Evolutionary conservation across 768 basidiomycete species (phyloP).

Genomic region (Panus rudis): DNA sequence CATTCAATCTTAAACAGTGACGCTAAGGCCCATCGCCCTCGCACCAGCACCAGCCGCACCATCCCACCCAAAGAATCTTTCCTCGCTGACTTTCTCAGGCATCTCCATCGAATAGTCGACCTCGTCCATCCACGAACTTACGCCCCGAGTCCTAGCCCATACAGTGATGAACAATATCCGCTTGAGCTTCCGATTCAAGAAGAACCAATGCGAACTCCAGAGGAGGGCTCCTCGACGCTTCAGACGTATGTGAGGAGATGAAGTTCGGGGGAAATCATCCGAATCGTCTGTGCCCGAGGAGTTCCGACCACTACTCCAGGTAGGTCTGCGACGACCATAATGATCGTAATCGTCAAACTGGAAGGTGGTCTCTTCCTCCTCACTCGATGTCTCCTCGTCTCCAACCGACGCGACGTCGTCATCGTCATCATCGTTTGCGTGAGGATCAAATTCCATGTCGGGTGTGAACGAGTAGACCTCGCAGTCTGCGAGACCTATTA

Average conservation of each 20-base stretch:
- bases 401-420: slow-evolving; percentile 66
- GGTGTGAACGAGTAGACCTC: slow-evolving; percentile 95
- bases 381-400: slow-evolving; percentile 57
- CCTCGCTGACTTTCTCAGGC: slow-evolving; percentile 27
- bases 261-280: slow-evolving; percentile 25
- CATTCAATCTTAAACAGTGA: slow-evolving; percentile 11
- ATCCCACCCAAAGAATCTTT: slow-evolving; percentile 77
- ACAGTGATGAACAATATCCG: slow-evolving; percentile 87
- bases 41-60: slow-evolving; percentile 77
- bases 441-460: slow-evolving; percentile 91
- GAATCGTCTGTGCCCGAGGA: slow-evolving; percentile 23
- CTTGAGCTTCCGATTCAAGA: slow-evolving; percentile 88
- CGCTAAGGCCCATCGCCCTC: slow-evolving; percentile 62
- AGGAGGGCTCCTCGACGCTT: slow-evolving; percentile 70
- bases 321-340: slow-evolving; percentile 11
- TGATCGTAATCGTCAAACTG: slow-evolving; percentile 77
- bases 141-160: slow-evolving; percentile 76
- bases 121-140: slow-evolving; percentile 37
- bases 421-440: slow-evolving; percentile 74
- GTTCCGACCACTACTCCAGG: slow-evolving; percentile 20
- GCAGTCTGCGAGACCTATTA: slow-evolving; percentile 85
- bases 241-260: slow-evolving; percentile 40
- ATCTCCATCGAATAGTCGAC: slow-evolving; percentile 25
- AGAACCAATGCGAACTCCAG: slow-evolving; percentile 98
- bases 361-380: slow-evolving; percentile 62